Evolutionary conservation across 371 early-diverging fungal species (phyloP).

Genomic region (Haplosporangium sp.): DNA sequence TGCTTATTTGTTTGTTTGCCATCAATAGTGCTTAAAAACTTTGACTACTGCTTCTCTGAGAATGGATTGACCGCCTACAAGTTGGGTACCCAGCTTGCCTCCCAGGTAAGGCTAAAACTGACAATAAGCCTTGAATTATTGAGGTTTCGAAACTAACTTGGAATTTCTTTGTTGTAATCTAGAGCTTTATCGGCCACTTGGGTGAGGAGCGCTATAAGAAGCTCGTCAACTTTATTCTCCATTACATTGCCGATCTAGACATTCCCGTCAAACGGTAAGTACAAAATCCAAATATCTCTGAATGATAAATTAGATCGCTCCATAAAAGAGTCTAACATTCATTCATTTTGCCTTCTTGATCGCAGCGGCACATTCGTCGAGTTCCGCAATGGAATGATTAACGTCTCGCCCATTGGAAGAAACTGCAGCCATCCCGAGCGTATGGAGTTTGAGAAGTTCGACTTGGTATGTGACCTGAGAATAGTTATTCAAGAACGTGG

Average conservation of each 20-base stretch:
- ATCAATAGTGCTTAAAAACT: slow-evolving; percentile 75
- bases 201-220: slow-evolving; percentile 98
- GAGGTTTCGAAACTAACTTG: neutral
- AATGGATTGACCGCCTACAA: slow-evolving; percentile 99
- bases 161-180: slow-evolving; percentile 11
- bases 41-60: slow-evolving; percentile 99
- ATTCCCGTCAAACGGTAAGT: slow-evolving; percentile 94
- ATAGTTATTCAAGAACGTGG: neutral
- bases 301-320: too few species aligned
- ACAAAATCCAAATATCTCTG: neutral
- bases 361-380: slow-evolving; percentile 99
- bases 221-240: slow-evolving; percentile 94
- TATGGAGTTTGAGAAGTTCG: slow-evolving; percentile 93
- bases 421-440: slow-evolving; percentile 97
- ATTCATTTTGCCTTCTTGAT: neutral
- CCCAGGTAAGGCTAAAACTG: slow-evolving; percentile 66
- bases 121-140: too few species aligned
- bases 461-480: slow-evolving; percentile 67
- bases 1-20: neutral
- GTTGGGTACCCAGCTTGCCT: slow-evolving; percentile 78
- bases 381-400: slow-evolving; percentile 99
- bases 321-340: neutral
- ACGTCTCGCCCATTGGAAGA: slow-evolving; percentile 99
- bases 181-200: slow-evolving; percentile 94
- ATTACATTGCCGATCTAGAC: slow-evolving; percentile 96